phyloP scores from a whole-genome alignment of 2,329 filamentous ascomycete species.

The Colletotrichum eleusines region DNA sequence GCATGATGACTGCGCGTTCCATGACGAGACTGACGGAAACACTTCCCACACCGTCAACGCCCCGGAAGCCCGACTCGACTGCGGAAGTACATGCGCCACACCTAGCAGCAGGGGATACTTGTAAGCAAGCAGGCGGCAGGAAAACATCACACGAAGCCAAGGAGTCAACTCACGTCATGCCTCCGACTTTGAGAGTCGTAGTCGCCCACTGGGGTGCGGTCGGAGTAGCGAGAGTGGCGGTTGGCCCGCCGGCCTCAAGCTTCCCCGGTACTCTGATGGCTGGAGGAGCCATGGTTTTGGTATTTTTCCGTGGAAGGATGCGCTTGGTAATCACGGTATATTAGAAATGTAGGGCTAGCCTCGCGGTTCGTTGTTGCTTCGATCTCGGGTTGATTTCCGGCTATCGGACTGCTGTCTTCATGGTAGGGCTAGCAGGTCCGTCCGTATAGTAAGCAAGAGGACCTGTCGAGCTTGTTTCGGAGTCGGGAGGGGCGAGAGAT shows the following conservation, averaged over 20 bases:
- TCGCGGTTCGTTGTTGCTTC: conserved; percentile 32
- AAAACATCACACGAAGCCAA: conserved; percentile 20
- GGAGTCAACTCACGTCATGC: conserved; percentile 75
- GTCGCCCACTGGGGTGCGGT: conserved; percentile 79
- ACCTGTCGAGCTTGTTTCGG: not conserved
- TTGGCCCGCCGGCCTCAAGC: conserved; percentile 48
- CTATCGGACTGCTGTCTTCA: conserved; percentile 32
- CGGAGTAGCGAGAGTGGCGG: conserved; percentile 50
- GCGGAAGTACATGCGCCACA: conserved; percentile 96
- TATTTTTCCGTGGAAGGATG: not conserved
- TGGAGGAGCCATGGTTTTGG: conserved; percentile 61
- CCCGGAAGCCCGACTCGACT: conserved; percentile 92
- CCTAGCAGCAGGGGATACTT: conserved; percentile 58
- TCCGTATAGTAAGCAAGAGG: conserved; percentile 22
- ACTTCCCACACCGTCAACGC: conserved; percentile 82
- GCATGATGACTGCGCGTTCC: conserved; percentile 94
- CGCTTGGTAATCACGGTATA: conserved; percentile 3
- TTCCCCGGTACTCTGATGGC: conserved; percentile 61
- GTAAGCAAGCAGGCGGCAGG: conserved; percentile 50
- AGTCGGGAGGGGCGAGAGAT: not conserved
- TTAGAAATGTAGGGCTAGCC: conserved; percentile 26
- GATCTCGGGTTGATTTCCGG: conserved; percentile 24
- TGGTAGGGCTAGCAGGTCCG: conserved; percentile 37
- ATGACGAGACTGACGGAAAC: conserved; percentile 95
- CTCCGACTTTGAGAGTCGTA: conserved; percentile 90